Conservation (phyloP, 257 asterid genomes). For the Thymus mandschuricus region DNA sequence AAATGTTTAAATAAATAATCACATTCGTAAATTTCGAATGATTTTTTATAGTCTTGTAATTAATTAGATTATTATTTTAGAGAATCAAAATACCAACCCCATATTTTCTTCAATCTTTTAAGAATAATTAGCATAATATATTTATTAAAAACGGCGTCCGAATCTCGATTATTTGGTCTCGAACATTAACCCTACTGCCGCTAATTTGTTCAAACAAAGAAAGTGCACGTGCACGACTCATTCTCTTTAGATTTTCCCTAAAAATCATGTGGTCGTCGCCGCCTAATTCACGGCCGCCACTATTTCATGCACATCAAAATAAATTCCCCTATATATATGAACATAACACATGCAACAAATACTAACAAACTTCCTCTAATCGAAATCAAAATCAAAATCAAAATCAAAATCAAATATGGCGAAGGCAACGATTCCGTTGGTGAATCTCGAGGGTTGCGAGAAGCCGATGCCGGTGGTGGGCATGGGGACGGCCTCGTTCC, state of each 20-base stretch:
- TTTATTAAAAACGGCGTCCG: too few relatives aligned
- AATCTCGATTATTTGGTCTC: too few relatives aligned
- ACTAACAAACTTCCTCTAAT: background rate
- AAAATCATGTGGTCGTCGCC: background rate
- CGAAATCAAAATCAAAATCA: background rate
- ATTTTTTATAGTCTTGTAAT: too few relatives aligned
- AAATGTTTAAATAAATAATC: too few relatives aligned
- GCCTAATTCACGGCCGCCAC: background rate
- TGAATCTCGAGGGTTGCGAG: slow-evolving; percentile 37
- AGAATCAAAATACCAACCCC: too few relatives aligned
- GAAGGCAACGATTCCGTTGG: slow-evolving; percentile 30
- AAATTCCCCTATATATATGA: background rate
- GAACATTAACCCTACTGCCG: too few relatives aligned
- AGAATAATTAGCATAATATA: too few relatives aligned
- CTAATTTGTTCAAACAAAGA: too few relatives aligned
- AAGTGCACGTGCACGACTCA: background rate
- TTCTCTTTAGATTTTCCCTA: background rate
- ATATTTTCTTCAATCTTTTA: too few relatives aligned
- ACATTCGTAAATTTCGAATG: too few relatives aligned
- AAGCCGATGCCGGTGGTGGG: slow-evolving; percentile 55
- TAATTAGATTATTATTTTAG: too few relatives aligned
- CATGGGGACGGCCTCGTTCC: slow-evolving; percentile 53
- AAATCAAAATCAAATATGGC: slow-evolving; percentile 24
- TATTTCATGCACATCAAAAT: background rate
- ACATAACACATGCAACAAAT: background rate